A percentile compares a stretch with the other conserved stretches of the same genome.
Conservation (phyloP, 768 basidiomycete genomes). For the Lentinus brumalis region DNA sequence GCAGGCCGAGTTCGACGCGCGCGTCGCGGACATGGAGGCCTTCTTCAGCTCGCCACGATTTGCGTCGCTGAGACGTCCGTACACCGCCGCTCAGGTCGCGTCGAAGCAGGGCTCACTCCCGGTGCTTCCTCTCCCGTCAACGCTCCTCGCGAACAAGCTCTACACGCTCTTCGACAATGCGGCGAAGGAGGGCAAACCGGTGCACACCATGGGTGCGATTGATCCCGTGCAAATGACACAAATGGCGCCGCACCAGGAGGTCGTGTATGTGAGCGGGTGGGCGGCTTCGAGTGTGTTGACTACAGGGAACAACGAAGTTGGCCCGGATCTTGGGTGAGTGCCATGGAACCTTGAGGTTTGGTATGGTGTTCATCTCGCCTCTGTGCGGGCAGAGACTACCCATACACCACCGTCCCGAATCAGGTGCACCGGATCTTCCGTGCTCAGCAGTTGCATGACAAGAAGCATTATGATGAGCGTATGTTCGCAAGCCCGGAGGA, state of each 20-base stretch:
- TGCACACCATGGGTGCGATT: slow-evolving; percentile 92
- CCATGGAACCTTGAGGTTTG: not conserved
- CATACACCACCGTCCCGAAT: slow-evolving; percentile 95
- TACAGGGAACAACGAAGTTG: slow-evolving; percentile 89
- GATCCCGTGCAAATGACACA: slow-evolving; percentile 96
- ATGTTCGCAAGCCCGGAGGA: slow-evolving; percentile 63
- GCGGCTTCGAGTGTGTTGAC: slow-evolving; percentile 84
- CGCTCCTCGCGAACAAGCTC: slow-evolving; percentile 86
- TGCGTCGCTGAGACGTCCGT: slow-evolving; percentile 71
- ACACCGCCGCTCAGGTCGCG: slow-evolving; percentile 77
- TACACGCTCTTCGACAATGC: slow-evolving; percentile 65
- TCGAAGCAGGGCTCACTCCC: slow-evolving; percentile 90
- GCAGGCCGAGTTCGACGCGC: slow-evolving; percentile 55
- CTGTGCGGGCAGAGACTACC: slow-evolving; percentile 70
- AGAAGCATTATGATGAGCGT: slow-evolving; percentile 89
- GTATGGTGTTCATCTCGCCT: not conserved
- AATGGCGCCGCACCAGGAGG: slow-evolving; percentile 85
- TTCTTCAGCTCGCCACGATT: slow-evolving; percentile 84
- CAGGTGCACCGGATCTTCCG: slow-evolving; percentile 91
- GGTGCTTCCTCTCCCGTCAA: slow-evolving; percentile 72
- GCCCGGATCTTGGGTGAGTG: slow-evolving; percentile 81
- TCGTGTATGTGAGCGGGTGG: slow-evolving; percentile 94
- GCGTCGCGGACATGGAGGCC: slow-evolving; percentile 61
- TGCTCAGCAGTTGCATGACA: slow-evolving; percentile 90
- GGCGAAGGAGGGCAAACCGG: slow-evolving; percentile 62